A percentile compares a stretch with the other conserved stretches of the same genome.
phyloP scores from a whole-genome alignment of 164 flowering plant genomes.

The Amborella trichopoda region DNA sequence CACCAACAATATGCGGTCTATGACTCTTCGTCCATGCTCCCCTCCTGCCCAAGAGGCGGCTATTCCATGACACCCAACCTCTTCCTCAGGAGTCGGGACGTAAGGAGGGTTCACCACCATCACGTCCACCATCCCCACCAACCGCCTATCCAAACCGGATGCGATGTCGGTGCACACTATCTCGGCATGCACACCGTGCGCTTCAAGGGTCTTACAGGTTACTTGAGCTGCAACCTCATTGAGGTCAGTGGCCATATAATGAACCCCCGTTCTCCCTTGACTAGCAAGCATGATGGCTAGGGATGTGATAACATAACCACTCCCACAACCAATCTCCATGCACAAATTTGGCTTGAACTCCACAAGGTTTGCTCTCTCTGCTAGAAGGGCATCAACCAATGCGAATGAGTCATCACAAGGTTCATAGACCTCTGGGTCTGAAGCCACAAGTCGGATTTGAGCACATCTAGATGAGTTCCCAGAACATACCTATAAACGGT shows the following conservation, averaged over 20 bases:
- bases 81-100: conserved; percentile 94
- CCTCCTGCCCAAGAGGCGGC: conserved; percentile 97
- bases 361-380: conserved; percentile 54
- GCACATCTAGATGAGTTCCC: conserved; percentile 42
- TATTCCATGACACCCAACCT: conserved; percentile 68
- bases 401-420: conserved; percentile 98
- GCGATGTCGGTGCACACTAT: conserved; percentile 50
- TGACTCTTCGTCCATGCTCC: conserved; percentile 75
- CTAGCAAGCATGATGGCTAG: conserved; percentile 72
- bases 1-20: conserved; percentile 63
- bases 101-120: conserved; percentile 93
- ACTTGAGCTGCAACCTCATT: conserved; percentile 61
- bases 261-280: conserved; percentile 21
- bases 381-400: conserved; percentile 81
- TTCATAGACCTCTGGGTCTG: conserved; percentile 86
- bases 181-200: conserved; percentile 80
- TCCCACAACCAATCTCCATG: conserved; percentile 86
- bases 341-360: conserved; percentile 54
- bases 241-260: conserved; percentile 74
- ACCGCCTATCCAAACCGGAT: conserved; percentile 46
- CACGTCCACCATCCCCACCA: conserved; percentile 60
- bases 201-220: conserved; percentile 54
- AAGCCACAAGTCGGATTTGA: conserved; percentile 64
- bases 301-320: conserved; percentile 89
- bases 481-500: too few species aligned